A percentile compares a stretch with the other conserved stretches of the same genome.
Evolutionary conservation across 1,139 yeast genomes (phyloP).

Genomic region (Taphrina confusa): DNA sequence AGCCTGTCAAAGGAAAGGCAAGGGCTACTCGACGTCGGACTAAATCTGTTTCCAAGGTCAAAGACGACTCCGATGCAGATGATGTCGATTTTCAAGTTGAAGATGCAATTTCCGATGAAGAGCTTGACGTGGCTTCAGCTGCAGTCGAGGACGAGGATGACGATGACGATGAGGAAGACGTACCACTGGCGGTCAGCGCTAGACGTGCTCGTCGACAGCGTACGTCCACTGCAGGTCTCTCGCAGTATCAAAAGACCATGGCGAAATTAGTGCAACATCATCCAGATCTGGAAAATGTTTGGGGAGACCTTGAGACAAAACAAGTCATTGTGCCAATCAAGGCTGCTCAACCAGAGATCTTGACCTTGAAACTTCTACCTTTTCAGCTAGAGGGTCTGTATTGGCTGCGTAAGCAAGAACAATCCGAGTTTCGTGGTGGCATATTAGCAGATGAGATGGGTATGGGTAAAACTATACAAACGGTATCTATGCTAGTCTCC

Average conservation of each 20-base stretch:
- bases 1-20: background rate
- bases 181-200: background rate
- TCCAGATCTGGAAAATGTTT: constrained; percentile 72
- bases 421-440: constrained; percentile 73
- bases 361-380: constrained; percentile 74
- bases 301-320: constrained; percentile 60
- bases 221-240: background rate
- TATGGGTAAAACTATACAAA: constrained; percentile 97
- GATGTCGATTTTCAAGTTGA: background rate
- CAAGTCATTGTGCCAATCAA: constrained; percentile 58
- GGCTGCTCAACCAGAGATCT: constrained; percentile 75
- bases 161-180: constrained; percentile 22
- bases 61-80: background rate
- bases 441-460: constrained; percentile 99
- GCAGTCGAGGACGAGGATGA: constrained; percentile 6
- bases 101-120: background rate
- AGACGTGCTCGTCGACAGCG: constrained; percentile 11
- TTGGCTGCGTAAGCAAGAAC: constrained; percentile 85
- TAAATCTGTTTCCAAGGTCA: background rate
- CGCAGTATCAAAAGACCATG: constrained; percentile 30
- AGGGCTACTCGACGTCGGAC: background rate
- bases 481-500: constrained; percentile 77
- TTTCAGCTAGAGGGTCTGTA: constrained; percentile 90
- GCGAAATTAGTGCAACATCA: constrained; percentile 62
- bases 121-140: background rate